Evolutionary conservation across 257 asterid genomes (phyloP).

Genomic region (Solanum appendiculatum): DNA sequence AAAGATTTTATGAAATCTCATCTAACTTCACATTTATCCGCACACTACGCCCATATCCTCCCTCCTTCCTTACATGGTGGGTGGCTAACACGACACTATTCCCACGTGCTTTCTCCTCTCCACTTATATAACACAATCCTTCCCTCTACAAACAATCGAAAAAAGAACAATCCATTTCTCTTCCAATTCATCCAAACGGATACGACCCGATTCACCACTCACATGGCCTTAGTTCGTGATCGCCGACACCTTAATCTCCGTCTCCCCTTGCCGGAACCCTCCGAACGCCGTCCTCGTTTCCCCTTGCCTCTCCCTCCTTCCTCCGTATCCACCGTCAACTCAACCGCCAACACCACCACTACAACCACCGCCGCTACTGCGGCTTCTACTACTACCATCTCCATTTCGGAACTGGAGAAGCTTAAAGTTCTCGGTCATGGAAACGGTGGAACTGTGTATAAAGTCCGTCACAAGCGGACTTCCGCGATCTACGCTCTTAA

Average conservation of each 20-base stretch:
- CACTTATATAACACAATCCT: constrained; percentile 13
- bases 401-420: constrained; percentile 62
- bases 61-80: not conserved
- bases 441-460: constrained; percentile 79
- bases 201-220: not conserved
- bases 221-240: constrained; percentile 64
- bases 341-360: not conserved
- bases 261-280: constrained; percentile 54
- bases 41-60: not conserved
- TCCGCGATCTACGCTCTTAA: constrained; percentile 53
- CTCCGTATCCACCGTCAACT: constrained; percentile 8
- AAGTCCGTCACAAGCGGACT: constrained; percentile 67
- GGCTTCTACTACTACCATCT: constrained; percentile 2
- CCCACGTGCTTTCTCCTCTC: constrained; percentile 37
- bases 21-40: not conserved
- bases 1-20: not conserved
- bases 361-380: not conserved
- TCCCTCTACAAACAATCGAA: not conserved
- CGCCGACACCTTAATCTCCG: constrained; percentile 86
- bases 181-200: constrained; percentile 1
- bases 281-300: constrained; percentile 69
- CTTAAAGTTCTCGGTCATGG: constrained; percentile 83
- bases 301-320: constrained; percentile 51
- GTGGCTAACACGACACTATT: not conserved
- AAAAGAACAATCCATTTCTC: not conserved